Base-by-base conservation (phyloP, 345 rosid genomes). In the Populus davidiana region DNA sequence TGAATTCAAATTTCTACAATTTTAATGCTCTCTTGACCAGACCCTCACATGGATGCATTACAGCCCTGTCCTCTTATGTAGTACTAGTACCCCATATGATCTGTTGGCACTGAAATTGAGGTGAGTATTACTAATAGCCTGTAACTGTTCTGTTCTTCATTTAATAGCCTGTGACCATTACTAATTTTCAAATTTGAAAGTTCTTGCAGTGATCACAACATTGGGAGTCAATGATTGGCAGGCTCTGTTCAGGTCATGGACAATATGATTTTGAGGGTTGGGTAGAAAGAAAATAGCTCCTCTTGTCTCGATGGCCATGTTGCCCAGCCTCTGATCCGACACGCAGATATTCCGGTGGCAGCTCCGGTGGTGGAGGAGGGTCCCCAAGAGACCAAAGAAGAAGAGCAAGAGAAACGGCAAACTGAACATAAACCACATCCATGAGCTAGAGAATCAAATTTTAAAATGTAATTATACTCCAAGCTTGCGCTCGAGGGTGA, bases 211-310 rank as follows among this genome's bases (percentile, higher is more conserved):
- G 84, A 83, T 91, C 44, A 83, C 86, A 20, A 70, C 89, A 35
- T 76, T 91, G 5, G 93, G 95, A 61, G 79, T 91, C 63, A 38
- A 82, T 91, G 89, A 83, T 89, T 2, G 95, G 95, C 0, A 77
- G 95, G 73, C 77, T 89, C 12, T 89, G 93, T 77, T 84, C 90
- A 31, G 92, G 95, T 62, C 74, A 74, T 54, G 87, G 89, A 38
- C 85, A 83, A 62, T 89, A 86, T 69, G 90, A 89, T 78, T 71
- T 89, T 27, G 93, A 91, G 76, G 87, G 91, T 21, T 91, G 95
- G 95, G 86, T 85, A 6, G 91, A 88, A 81, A 87, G 81, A 54
- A 89, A 89, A 82, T 88, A 33, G 90, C 80, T 83, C 95, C 69
- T 81, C 93, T 77, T 91, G 91, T 75, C 64, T 89, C 39, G 91